phyloP scores from a whole-genome alignment of 129 eudicot genomes.

The Dittrichia graveolens region DNA sequence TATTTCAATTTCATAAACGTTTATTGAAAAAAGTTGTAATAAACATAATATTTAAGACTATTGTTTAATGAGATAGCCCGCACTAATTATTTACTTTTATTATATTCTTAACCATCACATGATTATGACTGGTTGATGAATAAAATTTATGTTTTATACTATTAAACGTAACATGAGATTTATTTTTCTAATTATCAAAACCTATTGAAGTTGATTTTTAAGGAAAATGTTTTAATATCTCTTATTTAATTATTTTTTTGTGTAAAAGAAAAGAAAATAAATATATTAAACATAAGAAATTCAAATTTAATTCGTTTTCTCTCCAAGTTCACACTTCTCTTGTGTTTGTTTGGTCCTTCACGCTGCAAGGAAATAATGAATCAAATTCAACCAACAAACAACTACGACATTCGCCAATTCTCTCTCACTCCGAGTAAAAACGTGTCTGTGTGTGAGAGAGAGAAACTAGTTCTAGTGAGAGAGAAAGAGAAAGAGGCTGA shows the following conservation, averaged over 20 bases:
- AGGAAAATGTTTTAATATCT: not conserved
- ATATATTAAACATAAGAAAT: not conserved
- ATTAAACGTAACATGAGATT: no score
- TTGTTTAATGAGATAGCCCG: no score
- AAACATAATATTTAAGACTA: no score
- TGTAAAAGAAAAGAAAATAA: not conserved
- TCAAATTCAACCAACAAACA: slow-evolving; percentile 28
- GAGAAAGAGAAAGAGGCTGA: slow-evolving; percentile 2
- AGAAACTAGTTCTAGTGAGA: slow-evolving; percentile 13
- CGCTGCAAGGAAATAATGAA: slow-evolving; percentile 16
- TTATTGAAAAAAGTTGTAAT: no score
- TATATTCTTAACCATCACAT: no score
- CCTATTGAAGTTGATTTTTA: no score
- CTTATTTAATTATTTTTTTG: not conserved
- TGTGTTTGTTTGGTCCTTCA: slow-evolving; percentile 4
- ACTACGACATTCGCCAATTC: slow-evolving; percentile 28
- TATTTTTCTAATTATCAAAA: no score
- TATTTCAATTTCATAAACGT: no score
- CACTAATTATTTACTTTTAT: no score
- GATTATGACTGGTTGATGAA: no score
- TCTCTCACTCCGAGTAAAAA: slow-evolving; percentile 13
- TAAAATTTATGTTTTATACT: no score
- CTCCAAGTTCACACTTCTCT: slow-evolving; percentile 32
- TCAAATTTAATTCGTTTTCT: not conserved
- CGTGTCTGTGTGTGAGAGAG: slow-evolving; percentile 22